Conservation (phyloP, 805 yeast species). For the Debaryomyces maramus region DNA sequence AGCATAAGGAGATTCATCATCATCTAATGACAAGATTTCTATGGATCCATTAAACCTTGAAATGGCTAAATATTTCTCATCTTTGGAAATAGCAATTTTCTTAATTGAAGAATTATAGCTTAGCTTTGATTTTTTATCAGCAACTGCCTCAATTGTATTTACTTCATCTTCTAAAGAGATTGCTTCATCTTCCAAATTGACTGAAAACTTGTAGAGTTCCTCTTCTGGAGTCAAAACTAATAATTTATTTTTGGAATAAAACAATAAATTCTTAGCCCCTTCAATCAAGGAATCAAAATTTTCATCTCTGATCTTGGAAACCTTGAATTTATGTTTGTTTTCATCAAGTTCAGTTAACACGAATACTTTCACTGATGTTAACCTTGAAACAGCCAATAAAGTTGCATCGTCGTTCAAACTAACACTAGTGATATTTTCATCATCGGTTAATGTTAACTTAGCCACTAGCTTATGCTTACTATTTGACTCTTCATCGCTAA, state of each 20-base stretch:
- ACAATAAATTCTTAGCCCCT: slow-evolving; percentile 58
- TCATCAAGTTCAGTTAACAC: slow-evolving; percentile 45
- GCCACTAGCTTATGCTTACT: slow-evolving; percentile 58
- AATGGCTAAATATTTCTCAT: slow-evolving; percentile 50
- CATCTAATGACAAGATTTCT: slow-evolving; percentile 44
- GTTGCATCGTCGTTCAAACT: slow-evolving; percentile 65
- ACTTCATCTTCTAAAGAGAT: slow-evolving; percentile 43
- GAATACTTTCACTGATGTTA: slow-evolving; percentile 68
- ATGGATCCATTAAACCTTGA: slow-evolving; percentile 67
- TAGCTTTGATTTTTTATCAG: slow-evolving; percentile 10
- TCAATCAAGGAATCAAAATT: slow-evolving; percentile 38
- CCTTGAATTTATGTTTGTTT: slow-evolving; percentile 40
- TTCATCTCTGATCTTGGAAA: slow-evolving; percentile 53
- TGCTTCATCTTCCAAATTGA: slow-evolving; percentile 32
- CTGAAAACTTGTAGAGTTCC: slow-evolving; percentile 48
- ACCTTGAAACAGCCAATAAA: slow-evolving; percentile 69
- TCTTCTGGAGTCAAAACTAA: slow-evolving; percentile 60
- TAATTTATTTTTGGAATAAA: slow-evolving; percentile 47
- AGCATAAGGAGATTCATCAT: slow-evolving; percentile 27
- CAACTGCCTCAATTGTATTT: slow-evolving; percentile 28
- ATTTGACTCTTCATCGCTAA: slow-evolving; percentile 21
- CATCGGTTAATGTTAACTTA: slow-evolving; percentile 67
- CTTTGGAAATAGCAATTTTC: slow-evolving; percentile 48
- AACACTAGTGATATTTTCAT: slow-evolving; percentile 74
- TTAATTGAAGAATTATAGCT: slow-evolving; percentile 45